These are phyloP conservation scores for Fusarium veterinarium DNA, from an alignment of 2,329 filamentous ascomycete species.

Conservation along the genomic window DNA sequence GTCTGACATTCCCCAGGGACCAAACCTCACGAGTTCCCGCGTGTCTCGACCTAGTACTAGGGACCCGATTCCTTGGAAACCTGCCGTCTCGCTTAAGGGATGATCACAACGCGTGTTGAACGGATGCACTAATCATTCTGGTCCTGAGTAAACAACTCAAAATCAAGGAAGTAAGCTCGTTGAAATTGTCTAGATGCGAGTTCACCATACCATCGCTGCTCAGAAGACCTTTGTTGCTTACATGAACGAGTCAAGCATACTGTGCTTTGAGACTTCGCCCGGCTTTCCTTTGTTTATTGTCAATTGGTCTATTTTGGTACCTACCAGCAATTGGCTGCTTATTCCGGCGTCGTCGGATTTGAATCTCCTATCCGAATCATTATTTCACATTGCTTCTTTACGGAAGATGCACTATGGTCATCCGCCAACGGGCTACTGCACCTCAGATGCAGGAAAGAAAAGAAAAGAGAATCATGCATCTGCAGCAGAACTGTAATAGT, in stretches of 20 bases:
- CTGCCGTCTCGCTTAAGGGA: slow-evolving; percentile 3
- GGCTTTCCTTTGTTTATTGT: slow-evolving; percentile 24
- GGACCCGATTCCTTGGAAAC: slow-evolving; percentile 35
- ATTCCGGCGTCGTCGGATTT: not conserved
- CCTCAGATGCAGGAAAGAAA: slow-evolving; percentile 16
- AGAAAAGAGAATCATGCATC: slow-evolving; percentile 14
- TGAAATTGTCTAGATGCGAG: slow-evolving; percentile 15
- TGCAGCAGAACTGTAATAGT: slow-evolving; percentile 6
- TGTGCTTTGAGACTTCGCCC: not conserved
- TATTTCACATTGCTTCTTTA: slow-evolving; percentile 32
- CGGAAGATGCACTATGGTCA: slow-evolving; percentile 8
- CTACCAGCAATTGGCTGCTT: slow-evolving; percentile 1
- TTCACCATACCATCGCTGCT: slow-evolving; percentile 25
- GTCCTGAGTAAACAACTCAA: slow-evolving; percentile 5
- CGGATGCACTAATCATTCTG: slow-evolving; percentile 27
- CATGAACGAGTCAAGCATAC: slow-evolving; percentile 9
- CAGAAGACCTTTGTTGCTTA: slow-evolving; percentile 4
- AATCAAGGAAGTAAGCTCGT: slow-evolving; percentile 1
- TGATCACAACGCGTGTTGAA: slow-evolving; percentile 13
- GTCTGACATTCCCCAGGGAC: slow-evolving; percentile 35
- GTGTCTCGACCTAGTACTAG: slow-evolving; percentile 38
- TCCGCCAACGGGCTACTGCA: slow-evolving; percentile 16
- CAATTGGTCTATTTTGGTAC: slow-evolving; percentile 4
- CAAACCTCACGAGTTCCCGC: slow-evolving; percentile 20
- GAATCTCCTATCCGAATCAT: slow-evolving; percentile 11